Evolutionary conservation across 768 basidiomycete species (phyloP).

Genomic region (Lactarius vividus): DNA sequence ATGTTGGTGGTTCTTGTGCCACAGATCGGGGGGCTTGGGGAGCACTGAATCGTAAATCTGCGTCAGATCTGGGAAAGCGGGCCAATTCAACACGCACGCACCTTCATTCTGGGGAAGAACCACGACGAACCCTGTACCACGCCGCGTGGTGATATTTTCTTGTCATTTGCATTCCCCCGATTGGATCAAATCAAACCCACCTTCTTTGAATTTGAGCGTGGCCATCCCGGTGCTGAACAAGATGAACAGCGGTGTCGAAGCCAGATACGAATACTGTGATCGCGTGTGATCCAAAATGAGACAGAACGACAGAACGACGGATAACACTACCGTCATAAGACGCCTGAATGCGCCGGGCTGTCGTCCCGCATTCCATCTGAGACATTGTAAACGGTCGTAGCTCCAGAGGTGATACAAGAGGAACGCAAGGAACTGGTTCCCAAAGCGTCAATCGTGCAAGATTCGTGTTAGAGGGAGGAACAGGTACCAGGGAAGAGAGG

Average conservation of each 20-base stretch:
- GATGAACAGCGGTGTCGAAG: conserved; percentile 61
- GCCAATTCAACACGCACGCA: conserved; percentile 33
- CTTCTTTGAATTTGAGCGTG: conserved; percentile 69
- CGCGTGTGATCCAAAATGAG: not conserved
- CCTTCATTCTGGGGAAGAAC: conserved; percentile 35
- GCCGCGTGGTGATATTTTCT: not conserved
- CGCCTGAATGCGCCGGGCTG: conserved; percentile 85
- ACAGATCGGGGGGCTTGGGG: conserved; percentile 55
- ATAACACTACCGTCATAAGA: conserved; percentile 71
- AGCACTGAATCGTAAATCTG: conserved; percentile 40
- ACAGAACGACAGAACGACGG: not conserved
- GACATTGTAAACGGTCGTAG: conserved; percentile 74
- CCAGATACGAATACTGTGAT: conserved; percentile 73
- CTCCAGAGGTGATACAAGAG: conserved; percentile 74
- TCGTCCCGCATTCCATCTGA: conserved; percentile 70
- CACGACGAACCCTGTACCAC: conserved; percentile 30
- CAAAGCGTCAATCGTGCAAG: conserved; percentile 3
- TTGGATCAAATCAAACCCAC: conserved; percentile 36
- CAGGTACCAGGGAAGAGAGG: conserved; percentile 35
- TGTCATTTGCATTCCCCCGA: not conserved
- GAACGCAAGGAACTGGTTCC: conserved; percentile 59
- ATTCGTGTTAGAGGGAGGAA: not conserved
- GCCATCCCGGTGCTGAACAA: conserved; percentile 62
- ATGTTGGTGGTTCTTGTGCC: conserved; percentile 42
- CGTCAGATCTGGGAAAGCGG: not conserved